These are phyloP conservation scores for Magnolia sinica DNA, from an alignment of 164 flowering plant genomes.

Conservation along the genomic window DNA sequence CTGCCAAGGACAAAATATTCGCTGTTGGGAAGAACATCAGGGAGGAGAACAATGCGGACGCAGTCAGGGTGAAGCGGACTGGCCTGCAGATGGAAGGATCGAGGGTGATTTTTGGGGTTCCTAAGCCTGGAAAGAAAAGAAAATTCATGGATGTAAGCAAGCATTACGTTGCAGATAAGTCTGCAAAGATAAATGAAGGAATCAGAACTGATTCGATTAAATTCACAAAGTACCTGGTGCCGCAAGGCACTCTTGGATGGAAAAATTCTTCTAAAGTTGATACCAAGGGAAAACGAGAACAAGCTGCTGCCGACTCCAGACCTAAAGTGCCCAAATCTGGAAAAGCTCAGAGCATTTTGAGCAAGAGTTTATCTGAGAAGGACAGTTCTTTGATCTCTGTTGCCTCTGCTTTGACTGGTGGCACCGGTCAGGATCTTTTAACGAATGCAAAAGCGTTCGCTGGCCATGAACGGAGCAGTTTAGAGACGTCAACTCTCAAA, in stretches of 20 bases:
- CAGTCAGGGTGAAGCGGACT: slow-evolving; percentile 46
- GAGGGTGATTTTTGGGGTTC: slow-evolving; percentile 76
- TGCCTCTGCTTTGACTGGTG: slow-evolving; percentile 26
- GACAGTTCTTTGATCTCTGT: slow-evolving; percentile 24
- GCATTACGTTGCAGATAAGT: slow-evolving; percentile 59
- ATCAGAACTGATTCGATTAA: slow-evolving; percentile 43
- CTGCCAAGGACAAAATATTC: slow-evolving; percentile 56
- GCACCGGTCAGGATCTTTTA: slow-evolving; percentile 18
- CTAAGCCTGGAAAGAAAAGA: slow-evolving; percentile 93
- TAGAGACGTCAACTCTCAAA: slow-evolving; percentile 22
- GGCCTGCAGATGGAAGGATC: slow-evolving; percentile 78
- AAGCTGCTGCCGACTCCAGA: slow-evolving; percentile 36
- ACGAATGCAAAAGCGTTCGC: slow-evolving; percentile 31
- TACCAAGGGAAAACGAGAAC: slow-evolving; percentile 46
- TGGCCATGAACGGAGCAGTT: slow-evolving; percentile 30
- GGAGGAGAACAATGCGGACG: slow-evolving; percentile 41
- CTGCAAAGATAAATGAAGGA: slow-evolving; percentile 32
- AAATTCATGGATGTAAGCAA: slow-evolving; percentile 99
- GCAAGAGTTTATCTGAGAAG: slow-evolving; percentile 38
- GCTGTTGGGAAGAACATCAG: slow-evolving; percentile 51
- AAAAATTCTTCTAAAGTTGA: slow-evolving; percentile 48
- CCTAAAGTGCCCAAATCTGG: slow-evolving; percentile 44
- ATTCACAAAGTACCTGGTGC: slow-evolving; percentile 47
- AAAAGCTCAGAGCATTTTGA: slow-evolving; percentile 32
- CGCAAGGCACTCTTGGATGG: slow-evolving; percentile 61